phyloP scores from a whole-genome alignment of 306 rosid genomes.

The Alnus rubra region DNA sequence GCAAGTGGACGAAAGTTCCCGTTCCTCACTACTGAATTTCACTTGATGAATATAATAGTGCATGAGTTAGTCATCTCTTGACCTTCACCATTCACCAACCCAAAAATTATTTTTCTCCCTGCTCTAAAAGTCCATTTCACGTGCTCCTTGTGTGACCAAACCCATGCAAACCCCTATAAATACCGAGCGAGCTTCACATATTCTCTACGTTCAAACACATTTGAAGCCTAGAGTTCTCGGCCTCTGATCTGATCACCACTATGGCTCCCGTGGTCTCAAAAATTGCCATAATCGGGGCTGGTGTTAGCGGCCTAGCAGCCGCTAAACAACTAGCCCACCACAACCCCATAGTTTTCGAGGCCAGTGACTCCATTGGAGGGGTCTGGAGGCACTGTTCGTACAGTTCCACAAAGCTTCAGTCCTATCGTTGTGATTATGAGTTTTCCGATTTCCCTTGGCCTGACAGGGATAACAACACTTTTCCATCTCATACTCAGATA shows the following conservation, averaged over 20 bases:
- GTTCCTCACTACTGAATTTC: constrained; percentile 20
- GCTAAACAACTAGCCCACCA: constrained; percentile 66
- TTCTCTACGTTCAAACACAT: neutral
- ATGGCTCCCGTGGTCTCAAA: constrained; percentile 44
- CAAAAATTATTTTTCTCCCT: neutral
- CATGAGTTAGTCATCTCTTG: neutral
- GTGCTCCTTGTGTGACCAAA: constrained; percentile 27
- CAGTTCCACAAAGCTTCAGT: constrained; percentile 69
- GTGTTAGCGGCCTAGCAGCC: constrained; percentile 76
- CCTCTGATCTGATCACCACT: neutral
- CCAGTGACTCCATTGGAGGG: constrained; percentile 72
- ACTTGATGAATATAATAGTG: neutral
- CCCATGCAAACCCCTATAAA: constrained; percentile 31
- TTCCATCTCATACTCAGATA: constrained; percentile 55
- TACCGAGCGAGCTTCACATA: neutral
- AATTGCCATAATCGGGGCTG: constrained; percentile 68
- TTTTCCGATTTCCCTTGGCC: constrained; percentile 85
- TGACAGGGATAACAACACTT: constrained; percentile 41
- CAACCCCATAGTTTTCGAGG: constrained; percentile 72
- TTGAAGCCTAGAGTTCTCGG: neutral
- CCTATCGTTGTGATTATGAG: constrained; percentile 62
- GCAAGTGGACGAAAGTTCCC: constrained; percentile 25
- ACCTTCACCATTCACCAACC: neutral
- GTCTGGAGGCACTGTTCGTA: constrained; percentile 82
- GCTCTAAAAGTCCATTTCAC: constrained; percentile 38